Evolutionary conservation across 208 protist genomes (phyloP), one percentile per base, ranked within the genome.

Genomic region (Wallacemonas rigidus): DNA sequence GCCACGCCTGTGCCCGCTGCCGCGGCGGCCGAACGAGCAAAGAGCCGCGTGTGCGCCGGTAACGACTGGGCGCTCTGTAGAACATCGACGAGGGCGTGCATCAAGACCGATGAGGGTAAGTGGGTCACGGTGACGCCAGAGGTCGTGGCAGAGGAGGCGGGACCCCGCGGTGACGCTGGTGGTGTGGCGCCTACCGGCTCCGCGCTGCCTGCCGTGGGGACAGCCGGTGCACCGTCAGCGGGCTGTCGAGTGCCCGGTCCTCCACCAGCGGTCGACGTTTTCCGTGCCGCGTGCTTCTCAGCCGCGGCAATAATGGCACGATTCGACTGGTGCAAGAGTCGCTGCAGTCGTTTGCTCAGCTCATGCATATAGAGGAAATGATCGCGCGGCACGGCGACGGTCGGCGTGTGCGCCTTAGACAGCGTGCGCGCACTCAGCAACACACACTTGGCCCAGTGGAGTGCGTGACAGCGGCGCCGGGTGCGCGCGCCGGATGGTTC

Each of bases 381-480:
- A 44, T 79, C 77, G 15, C 67, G 76, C 7, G 80, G 83, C 5
- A 88, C 78, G 9, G 74, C 11, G 6, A 88, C 74, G 64, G 76
- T 76, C 69, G 61, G 62, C 44, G 68, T 75, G 53, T 80, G 76
- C n/a, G 69, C 64, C 43, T 79, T 77, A 14, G 69, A 71, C 35
- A 88, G 70, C n/a, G 80, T 80, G 17, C 80, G 76, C 1, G 77
- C 83, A 51, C 83, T 86, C 26, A 88, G 75, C 48, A 88, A 51
- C 3, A 85, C 69, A 47, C 83, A 88, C 76, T 86, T 85, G 41
- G 74, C 80, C 83, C 83, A 88, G 54, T 83, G 74, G 70, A 88
- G 60, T 8, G 77, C 80, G 17, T 86, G 51, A 62, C 77, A 85
- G 1, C 83, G 83, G 43, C 83, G 83, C 58, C 71, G 47, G 47